phyloP scores from a whole-genome alignment of 1,139 yeast genomes.

The Protomyces macrosporus region DNA sequence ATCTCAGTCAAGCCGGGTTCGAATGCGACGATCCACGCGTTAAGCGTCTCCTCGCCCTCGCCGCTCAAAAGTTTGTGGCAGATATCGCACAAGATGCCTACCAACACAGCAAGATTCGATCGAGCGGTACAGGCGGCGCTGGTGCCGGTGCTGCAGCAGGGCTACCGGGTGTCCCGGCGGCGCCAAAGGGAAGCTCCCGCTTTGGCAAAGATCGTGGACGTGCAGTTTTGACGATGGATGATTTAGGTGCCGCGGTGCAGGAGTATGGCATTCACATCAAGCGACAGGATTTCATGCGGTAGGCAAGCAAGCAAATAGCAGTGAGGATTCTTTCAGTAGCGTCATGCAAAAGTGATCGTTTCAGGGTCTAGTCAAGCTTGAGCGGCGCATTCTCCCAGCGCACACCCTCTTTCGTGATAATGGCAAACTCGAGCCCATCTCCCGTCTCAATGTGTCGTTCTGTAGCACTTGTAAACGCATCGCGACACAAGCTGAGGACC shows the following conservation, averaged over 20 bases:
- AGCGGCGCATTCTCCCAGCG: slow-evolving; percentile 75
- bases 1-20: slow-evolving; percentile 82
- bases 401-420: slow-evolving; percentile 90
- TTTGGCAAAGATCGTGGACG: slow-evolving; percentile 56
- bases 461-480: slow-evolving; percentile 92
- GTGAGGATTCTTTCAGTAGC: too few species aligned
- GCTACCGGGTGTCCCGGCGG: slow-evolving; percentile 25
- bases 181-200: slow-evolving; percentile 29
- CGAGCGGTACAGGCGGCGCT: slow-evolving; percentile 38
- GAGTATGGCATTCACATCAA: slow-evolving; percentile 90
- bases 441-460: slow-evolving; percentile 98
- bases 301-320: slow-evolving; percentile 26
- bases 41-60: slow-evolving; percentile 74
- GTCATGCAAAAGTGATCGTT: background rate
- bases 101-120: slow-evolving; percentile 86
- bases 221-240: slow-evolving; percentile 81
- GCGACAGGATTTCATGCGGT: slow-evolving; percentile 89
- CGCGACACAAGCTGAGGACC: slow-evolving; percentile 78
- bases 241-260: slow-evolving; percentile 69
- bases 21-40: slow-evolving; percentile 73
- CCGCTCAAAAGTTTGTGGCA: slow-evolving; percentile 90
- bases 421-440: slow-evolving; percentile 84
- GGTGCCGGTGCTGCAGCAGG: slow-evolving; percentile 30
- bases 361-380: slow-evolving; percentile 63
- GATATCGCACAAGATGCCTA: slow-evolving; percentile 96